Conservation (phyloP, 768 basidiomycete genomes). For the Xerocomellus intermedius region DNA sequence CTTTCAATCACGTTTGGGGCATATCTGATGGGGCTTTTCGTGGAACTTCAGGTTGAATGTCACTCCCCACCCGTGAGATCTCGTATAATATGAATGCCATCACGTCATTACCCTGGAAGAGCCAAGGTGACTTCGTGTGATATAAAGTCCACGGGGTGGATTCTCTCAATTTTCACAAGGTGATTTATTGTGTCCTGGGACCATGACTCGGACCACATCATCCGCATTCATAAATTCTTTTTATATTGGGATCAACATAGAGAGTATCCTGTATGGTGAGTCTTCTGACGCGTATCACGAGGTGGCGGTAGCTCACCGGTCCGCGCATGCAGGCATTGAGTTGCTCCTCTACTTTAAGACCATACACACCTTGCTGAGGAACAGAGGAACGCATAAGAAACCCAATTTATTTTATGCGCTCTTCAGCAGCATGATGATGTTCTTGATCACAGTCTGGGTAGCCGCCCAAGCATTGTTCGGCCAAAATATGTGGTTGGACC, state of each 20-base stretch:
- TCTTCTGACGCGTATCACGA: not conserved
- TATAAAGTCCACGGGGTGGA: too few relatives aligned
- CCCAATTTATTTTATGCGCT: conserved; percentile 14
- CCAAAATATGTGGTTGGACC: conserved; percentile 38
- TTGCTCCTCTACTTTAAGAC: conserved; percentile 26
- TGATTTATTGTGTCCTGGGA: not conserved
- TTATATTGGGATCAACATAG: conserved; percentile 20
- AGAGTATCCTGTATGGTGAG: conserved; percentile 25
- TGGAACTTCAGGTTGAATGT: too few relatives aligned
- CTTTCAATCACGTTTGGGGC: too few relatives aligned
- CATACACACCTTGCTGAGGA: conserved; percentile 12
- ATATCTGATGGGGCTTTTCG: too few relatives aligned
- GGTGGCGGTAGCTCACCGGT: not conserved
- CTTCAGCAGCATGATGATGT: conserved; percentile 27
- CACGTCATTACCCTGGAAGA: too few relatives aligned
- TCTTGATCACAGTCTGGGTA: conserved; percentile 35
- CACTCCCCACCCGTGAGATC: too few relatives aligned
- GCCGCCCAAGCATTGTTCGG: conserved; percentile 22
- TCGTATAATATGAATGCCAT: too few relatives aligned
- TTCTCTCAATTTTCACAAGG: too few relatives aligned
- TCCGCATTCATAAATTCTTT: conserved; percentile 9
- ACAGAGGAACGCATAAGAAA: conserved; percentile 1
- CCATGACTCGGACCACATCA: not conserved
- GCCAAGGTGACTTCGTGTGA: too few relatives aligned
- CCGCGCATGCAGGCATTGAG: conserved; percentile 18